These are phyloP conservation scores for Collybia sordida DNA, from an alignment of 768 basidiomycete genomes.

Conservation along the genomic window DNA sequence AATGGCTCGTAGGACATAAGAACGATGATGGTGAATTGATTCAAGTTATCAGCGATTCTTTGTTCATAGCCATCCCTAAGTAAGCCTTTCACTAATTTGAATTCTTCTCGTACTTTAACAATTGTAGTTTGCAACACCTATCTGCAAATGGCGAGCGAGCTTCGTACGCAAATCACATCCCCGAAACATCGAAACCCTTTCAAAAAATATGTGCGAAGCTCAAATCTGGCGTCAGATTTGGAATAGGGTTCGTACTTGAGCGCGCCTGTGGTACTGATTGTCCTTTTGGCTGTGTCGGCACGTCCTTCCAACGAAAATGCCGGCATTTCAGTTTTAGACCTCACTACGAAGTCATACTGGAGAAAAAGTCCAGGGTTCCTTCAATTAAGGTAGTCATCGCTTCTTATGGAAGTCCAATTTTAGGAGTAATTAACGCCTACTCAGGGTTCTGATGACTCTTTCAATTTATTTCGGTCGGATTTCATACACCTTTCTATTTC, in stretches of 20 bases:
- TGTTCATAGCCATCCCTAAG: slow-evolving; percentile 86
- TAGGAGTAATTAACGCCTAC: slow-evolving; percentile 5
- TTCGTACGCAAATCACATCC: slow-evolving; percentile 12
- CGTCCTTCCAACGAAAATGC: slow-evolving; percentile 73
- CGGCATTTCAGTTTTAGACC: slow-evolving; percentile 78
- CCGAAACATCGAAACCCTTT: slow-evolving; percentile 30
- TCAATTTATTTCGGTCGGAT: slow-evolving; percentile 86
- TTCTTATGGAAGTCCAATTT: not conserved
- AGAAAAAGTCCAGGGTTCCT: slow-evolving; percentile 44
- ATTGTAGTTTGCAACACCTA: slow-evolving; percentile 18
- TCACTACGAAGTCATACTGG: slow-evolving; percentile 73
- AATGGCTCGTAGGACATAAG: slow-evolving; percentile 63
- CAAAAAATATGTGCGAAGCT: slow-evolving; percentile 84
- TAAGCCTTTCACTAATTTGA: slow-evolving; percentile 35
- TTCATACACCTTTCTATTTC: slow-evolving; percentile 93
- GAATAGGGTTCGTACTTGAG: slow-evolving; percentile 81
- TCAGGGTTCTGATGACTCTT: slow-evolving; percentile 67
- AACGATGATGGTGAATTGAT: slow-evolving; percentile 77
- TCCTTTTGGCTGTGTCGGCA: slow-evolving; percentile 47
- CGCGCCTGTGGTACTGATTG: slow-evolving; percentile 78
- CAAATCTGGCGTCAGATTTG: slow-evolving; percentile 82
- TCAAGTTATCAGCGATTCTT: slow-evolving; percentile 78
- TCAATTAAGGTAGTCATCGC: slow-evolving; percentile 41
- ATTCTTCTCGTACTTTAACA: not conserved
- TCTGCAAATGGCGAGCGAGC: slow-evolving; percentile 16